Evolutionary conservation across 805 yeast species (phyloP), one percentile per base, ranked within the genome.

Genomic region (Hermanozyma aechmeae): DNA sequence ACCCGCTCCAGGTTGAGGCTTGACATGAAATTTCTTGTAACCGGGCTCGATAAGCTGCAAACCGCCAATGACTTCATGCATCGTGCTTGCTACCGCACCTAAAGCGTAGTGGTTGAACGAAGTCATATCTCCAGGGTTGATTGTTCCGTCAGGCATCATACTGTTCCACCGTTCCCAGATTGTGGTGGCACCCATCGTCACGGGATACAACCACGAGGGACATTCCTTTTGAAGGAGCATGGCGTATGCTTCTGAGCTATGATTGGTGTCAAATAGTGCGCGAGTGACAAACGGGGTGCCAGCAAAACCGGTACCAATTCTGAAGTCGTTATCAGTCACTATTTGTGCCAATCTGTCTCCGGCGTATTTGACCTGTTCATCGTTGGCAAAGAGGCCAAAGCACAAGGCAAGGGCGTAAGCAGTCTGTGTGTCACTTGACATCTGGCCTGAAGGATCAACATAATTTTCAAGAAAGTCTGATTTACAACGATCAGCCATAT

Each of bases 121-220:
- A 2, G 51, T 46, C 51, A 46, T 46, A 11, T 33, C 41, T 7
- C 51, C 51, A 3, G 49, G 46, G 28, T 46, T 46, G 29, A 46
- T 41, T 17, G 27, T 25, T 4, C 51, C 51, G 26, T 46, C 39
- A 2, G 45, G 47, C 18, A 44, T 25, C 46, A 46, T 42, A 28
- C 51, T 46, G 25, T 46, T 48, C 50, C 50, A 46, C 7, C 51
- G 40, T 25, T 46, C 51, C 51, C 51, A 46, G 9, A 43, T 32
- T 2, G 51, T 46, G 14, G 51, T 46, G 5, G 51, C 51, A 3
- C 51, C 51, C 48, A 46, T 40, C 6, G 50, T 25, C 4, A 46
- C 43, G 5, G 51, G 50, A 25, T 46, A 46, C 15, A 46, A 29
- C 51, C 51, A 46, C 5, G 50, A 46, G 6, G 51, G 51, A 22